Evolutionary conservation across 1,139 yeast genomes (phyloP).

Genomic region (Eremothecium sinecaudum): DNA sequence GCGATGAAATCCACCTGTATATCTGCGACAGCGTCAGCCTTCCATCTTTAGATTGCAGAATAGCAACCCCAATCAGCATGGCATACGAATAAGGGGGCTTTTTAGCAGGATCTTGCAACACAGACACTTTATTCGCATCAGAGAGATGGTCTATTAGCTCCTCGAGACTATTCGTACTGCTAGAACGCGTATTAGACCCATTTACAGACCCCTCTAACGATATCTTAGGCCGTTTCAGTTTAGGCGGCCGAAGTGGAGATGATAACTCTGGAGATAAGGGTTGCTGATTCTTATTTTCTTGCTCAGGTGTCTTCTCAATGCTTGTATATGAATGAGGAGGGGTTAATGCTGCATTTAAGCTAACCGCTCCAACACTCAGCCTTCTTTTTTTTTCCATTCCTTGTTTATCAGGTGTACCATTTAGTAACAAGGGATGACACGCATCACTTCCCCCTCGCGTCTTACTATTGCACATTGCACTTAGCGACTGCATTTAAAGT

Average conservation of each 20-base stretch:
- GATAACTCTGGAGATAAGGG: slow-evolving; percentile 43
- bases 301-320: slow-evolving; percentile 3
- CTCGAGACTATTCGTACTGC: slow-evolving; percentile 17
- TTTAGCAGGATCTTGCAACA: slow-evolving; percentile 19
- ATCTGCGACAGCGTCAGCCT: slow-evolving; percentile 83
- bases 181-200: slow-evolving; percentile 14
- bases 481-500: neutral
- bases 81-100: slow-evolving; percentile 97
- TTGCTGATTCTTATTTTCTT: slow-evolving; percentile 10
- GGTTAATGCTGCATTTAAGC: slow-evolving; percentile 7
- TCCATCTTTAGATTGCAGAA: slow-evolving; percentile 70
- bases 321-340: slow-evolving; percentile 12
- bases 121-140: slow-evolving; percentile 34
- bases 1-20: slow-evolving; percentile 84
- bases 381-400: neutral
- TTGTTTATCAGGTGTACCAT: neutral
- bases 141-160: slow-evolving; percentile 21
- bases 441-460: neutral
- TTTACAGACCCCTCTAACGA: slow-evolving; percentile 7
- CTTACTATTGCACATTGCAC: neutral
- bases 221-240: slow-evolving; percentile 15
- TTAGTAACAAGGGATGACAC: neutral
- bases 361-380: neutral
- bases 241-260: slow-evolving; percentile 31
- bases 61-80: slow-evolving; percentile 87